Conservation (phyloP, 176 grass and related monocot genomes). For the Typha latifolia region DNA sequence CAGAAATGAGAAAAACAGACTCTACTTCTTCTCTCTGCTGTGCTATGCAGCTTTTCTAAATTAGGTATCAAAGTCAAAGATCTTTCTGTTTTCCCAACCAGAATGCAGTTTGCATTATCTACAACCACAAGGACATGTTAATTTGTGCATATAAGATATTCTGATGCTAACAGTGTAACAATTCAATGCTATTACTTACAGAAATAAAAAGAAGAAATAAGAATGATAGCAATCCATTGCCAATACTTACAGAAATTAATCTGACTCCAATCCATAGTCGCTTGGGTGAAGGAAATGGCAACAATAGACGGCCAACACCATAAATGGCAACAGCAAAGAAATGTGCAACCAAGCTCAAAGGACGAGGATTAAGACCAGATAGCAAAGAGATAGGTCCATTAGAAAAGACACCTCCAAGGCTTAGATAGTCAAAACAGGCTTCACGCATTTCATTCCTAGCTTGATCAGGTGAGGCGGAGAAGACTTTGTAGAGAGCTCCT, state of each 20-base stretch:
- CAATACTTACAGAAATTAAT: conserved; percentile 73
- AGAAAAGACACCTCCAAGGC: conserved; percentile 80
- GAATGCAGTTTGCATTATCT: too few relatives aligned
- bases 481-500: conserved; percentile 93
- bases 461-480: conserved; percentile 75
- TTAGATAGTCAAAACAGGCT: conserved; percentile 96
- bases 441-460: conserved; percentile 91
- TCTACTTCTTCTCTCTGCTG: background rate
- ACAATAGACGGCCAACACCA: conserved; percentile 73
- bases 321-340: conserved; percentile 98
- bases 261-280: conserved; percentile 70
- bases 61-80: too few relatives aligned
- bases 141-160: too few relatives aligned
- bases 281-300: conserved; percentile 73
- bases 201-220: background rate
- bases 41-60: too few relatives aligned
- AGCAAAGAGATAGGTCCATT: conserved; percentile 76
- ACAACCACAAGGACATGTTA: too few relatives aligned
- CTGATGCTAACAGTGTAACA: too few relatives aligned
- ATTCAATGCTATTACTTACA: background rate
- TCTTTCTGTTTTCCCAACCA: too few relatives aligned
- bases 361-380: conserved; percentile 89
- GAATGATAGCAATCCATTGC: background rate
- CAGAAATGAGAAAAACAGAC: background rate
- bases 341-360: conserved; percentile 84